Evolutionary conservation across 179 eudicot species (phyloP), one percentile per base, ranked within the genome.

Genomic region (Silene noctiflora): DNA sequence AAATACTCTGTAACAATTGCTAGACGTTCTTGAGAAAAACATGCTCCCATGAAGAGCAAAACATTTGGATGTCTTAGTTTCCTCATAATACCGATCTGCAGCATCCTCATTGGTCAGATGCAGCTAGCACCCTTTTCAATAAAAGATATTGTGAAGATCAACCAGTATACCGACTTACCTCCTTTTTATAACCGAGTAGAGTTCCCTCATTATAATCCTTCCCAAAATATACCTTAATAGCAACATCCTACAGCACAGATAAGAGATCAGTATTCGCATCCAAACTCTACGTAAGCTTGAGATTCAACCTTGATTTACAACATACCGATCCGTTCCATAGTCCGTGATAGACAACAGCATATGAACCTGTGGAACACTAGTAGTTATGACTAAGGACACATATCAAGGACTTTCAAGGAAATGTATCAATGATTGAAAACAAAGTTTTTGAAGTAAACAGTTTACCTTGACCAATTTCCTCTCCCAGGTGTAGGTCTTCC

Each of bases 321-420:
- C 82, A 66, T 85, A 91, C 97, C 77, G 94, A 91, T 83, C 91
- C 92, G 78, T 88, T 90, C 97, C 97, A 91, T 72, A 88, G 76
- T 75, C 97, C 97, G 61, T 78, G 92, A 77, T 88, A 88, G 25
- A 91, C 97, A 77, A 81, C 84, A 71, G 89, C 91, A 87, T 70
- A 91, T 46, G 97, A 86, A 46, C 97, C 94, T 91, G 88, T 55
- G 79, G 77, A 71, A 69, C 12, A 35, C n/a, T 62, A 27, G 55
- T 22, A 75, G 56, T 1, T 71, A 25, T 55, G 29, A 29, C 22
- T 25, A 24, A 63, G 12, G 42, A 21, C 22, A 53, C 10, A 51
- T 65, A 29, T 17, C 6, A 24, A 29, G 6, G 29, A 65, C 58
- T 35, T 35, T 39, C 16, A 66, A 73, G 4, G 20, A 72, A 14